Evolutionary conservation across 192 early-diverging fungal species (phyloP), one percentile per base, ranked within the genome.

Genomic region (Gonapodya prolifera): DNA sequence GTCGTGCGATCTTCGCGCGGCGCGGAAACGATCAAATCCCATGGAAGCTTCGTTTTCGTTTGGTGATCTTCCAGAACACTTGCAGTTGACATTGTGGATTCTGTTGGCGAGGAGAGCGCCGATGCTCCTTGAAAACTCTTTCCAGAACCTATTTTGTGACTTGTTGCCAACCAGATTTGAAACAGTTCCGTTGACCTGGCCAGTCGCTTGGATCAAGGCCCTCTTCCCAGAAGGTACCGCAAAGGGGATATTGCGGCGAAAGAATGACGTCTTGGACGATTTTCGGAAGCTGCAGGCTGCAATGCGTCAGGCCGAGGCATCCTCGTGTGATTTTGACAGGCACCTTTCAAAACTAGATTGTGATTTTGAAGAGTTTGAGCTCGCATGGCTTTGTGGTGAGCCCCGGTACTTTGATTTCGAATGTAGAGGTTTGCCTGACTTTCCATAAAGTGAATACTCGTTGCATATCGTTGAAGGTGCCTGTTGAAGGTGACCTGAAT

Each of bases 401-500:
- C 23, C 23, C 8, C 8, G 8, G 8, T 61, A 61, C 45, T 23
- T 16, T 16, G 8, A 23, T 23, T 61, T 61, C 45, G 45, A 61
- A 61, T 61, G 45, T 8, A 61, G 45, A 16, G 8, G 45, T 8
- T 16, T 61, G 45, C 23, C 8, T 61, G 45, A 23, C 23, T 23
- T 8, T 61, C 45, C 8, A 61, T 61, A 61, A 61, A 61, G 82
- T 82, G 2, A 83, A 82, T 75, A 83, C 82, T 18, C 81, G 82
- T 0, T 82, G 82, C 76, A 80, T 83, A 35, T 81, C 80, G 0
- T 74, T 83, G 17, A 78, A 82, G 35, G 81, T 78, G 1, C 23
- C 45, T 76, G 61, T 45, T 35, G 34, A n/a, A 73, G n/a, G 69
- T 70, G 45, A 75, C 31, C 2, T 35, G 2, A 75, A 8, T 35